These are phyloP conservation scores for Paradendryphiella salina DNA, from an alignment of 2,329 filamentous ascomycete species.

Conservation along the genomic window DNA sequence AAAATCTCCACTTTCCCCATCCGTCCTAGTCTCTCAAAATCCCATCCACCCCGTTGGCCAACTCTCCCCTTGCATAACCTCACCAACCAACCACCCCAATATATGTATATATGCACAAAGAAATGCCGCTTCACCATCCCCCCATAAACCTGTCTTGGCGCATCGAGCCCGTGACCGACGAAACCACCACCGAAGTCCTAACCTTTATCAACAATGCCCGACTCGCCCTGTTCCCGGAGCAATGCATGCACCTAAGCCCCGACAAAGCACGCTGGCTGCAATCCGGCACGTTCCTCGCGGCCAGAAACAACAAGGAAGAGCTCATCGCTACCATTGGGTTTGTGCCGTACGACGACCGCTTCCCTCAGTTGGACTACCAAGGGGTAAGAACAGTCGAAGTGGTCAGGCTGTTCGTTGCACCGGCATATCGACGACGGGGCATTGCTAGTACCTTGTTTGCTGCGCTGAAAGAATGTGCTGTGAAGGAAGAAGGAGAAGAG, in stretches of 20 bases:
- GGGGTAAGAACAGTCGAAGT: not conserved
- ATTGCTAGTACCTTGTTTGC: not conserved
- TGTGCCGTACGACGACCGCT: not conserved
- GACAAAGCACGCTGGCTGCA: constrained; percentile 3
- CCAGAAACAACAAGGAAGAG: not conserved
- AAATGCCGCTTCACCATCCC: not conserved
- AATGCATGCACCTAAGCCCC: not conserved
- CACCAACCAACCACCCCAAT: not conserved
- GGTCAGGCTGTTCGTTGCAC: not conserved
- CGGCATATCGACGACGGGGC: not conserved
- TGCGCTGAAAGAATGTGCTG: not conserved
- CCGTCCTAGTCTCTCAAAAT: not conserved
- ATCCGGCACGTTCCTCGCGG: constrained; percentile 4
- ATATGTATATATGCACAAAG: too few species aligned
- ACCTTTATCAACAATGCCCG: constrained; percentile 15
- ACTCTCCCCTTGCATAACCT: not conserved
- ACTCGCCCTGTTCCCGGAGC: not conserved
- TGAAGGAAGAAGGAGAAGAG: not conserved
- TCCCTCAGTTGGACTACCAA: not conserved
- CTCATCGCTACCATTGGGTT: not conserved
- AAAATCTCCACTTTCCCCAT: not conserved
- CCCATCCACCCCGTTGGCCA: not conserved
- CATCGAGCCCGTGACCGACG: constrained; percentile 7
- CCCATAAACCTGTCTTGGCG: not conserved
- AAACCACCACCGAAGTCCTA: not conserved